Evolutionary conservation across 352 stramenopile species (phyloP).

Genomic region (Phytophthora macrochlamydospora): DNA sequence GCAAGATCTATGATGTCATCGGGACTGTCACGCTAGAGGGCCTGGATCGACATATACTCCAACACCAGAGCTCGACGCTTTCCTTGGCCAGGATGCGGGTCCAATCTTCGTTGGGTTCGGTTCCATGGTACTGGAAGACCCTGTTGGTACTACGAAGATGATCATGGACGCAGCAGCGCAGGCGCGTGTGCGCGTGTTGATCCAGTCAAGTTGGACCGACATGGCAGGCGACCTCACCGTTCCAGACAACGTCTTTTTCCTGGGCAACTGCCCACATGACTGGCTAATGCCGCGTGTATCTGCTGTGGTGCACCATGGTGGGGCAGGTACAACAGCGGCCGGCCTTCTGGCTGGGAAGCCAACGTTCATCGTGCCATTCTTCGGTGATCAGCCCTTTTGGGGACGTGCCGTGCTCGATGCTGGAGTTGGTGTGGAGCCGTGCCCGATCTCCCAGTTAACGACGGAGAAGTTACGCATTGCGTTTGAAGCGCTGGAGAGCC

Average conservation of each 20-base stretch:
- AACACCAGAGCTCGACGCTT: conserved; percentile 59
- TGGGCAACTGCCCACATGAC: conserved; percentile 84
- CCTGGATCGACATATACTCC: conserved; percentile 53
- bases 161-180: conserved; percentile 78
- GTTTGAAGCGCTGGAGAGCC: conserved; percentile 69
- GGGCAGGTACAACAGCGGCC: conserved; percentile 91
- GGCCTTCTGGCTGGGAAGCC: conserved; percentile 91
- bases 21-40: conserved; percentile 76
- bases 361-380: conserved; percentile 95
- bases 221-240: conserved; percentile 58
- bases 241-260: conserved; percentile 65
- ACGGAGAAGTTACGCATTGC: conserved; percentile 77
- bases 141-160: conserved; percentile 74
- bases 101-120: conserved; percentile 96
- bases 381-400: conserved; percentile 96
- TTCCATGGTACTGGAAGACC: conserved; percentile 91
- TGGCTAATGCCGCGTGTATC: conserved; percentile 92
- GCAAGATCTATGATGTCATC: conserved; percentile 86
- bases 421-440: conserved; percentile 87
- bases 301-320: conserved; percentile 84
- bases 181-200: conserved; percentile 79
- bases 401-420: conserved; percentile 81
- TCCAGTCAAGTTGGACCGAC: conserved; percentile 91
- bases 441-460: conserved; percentile 84
- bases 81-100: conserved; percentile 59